Evolutionary conservation across 2,329 filamentous ascomycete species (phyloP).

Genomic region (Sclerotinia trifoliorum): DNA sequence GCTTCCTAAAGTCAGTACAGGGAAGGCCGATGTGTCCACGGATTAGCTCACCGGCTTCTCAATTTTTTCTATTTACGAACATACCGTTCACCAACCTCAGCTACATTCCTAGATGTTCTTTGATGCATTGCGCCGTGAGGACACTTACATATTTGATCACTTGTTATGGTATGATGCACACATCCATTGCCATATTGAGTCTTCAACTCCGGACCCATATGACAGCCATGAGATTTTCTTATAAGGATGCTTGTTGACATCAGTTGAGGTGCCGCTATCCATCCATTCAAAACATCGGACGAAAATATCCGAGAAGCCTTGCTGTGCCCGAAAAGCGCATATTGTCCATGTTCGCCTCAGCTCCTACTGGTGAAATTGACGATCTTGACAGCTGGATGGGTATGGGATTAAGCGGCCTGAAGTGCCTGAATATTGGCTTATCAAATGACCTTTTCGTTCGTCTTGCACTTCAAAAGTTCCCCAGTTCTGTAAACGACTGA

Average conservation of each 20-base stretch:
- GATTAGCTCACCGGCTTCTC: not conserved
- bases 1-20: not conserved
- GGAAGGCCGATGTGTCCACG: not conserved
- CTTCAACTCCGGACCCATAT: not conserved
- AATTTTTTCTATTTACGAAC: not conserved
- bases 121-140: not conserved
- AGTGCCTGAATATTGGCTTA: not conserved
- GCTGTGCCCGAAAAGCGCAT: constrained; percentile 14
- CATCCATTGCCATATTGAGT: not conserved
- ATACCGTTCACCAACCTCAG: not conserved
- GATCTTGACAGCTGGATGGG: not conserved
- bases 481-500: not conserved
- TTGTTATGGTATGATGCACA: constrained; percentile 14
- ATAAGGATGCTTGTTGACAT: not conserved
- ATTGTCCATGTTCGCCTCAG: not conserved
- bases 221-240: not conserved
- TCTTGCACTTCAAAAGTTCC: not conserved
- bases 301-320: constrained; percentile 11
- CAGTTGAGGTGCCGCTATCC: not conserved
- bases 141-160: constrained; percentile 14
- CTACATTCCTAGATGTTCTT: not conserved
- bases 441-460: not conserved
- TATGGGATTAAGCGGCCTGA: not conserved
- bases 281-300: constrained; percentile 3
- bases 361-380: not conserved